phyloP scores from a whole-genome alignment of 371 early-diverging fungal species.

The Mortierella sp. region DNA sequence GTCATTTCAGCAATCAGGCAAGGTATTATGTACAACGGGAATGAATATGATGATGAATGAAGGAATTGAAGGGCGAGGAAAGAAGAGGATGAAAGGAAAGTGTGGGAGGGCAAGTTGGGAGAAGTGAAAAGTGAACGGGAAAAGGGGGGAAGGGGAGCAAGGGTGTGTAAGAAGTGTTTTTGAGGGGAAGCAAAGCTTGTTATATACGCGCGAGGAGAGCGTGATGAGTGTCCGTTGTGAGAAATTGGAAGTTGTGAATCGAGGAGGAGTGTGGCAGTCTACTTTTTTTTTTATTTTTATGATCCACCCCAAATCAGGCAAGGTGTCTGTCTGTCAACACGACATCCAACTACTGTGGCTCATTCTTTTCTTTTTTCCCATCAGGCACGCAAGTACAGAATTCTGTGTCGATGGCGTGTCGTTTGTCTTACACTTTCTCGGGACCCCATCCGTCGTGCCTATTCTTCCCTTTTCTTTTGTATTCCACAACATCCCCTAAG shows the following conservation, averaged over 20 bases:
- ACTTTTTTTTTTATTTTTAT: too few species aligned
- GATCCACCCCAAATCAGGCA: constrained; percentile 1
- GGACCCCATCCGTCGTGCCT: neutral
- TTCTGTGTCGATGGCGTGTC: neutral
- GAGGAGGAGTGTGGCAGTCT: too few species aligned
- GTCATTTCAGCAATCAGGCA: constrained; percentile 45
- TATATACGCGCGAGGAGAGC: too few species aligned
- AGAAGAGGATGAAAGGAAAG: neutral
- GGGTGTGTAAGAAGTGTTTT: neutral
- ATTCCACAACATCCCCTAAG: neutral
- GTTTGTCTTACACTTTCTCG: neutral
- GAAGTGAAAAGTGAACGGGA: too few species aligned
- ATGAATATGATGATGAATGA: neutral
- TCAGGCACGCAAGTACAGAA: too few species aligned
- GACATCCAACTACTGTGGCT: neutral
- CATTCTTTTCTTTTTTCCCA: neutral
- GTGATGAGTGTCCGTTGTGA: too few species aligned
- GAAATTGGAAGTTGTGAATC: too few species aligned
- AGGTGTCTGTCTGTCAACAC: neutral
- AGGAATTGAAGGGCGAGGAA: constrained; percentile 24
- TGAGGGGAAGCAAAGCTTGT: neutral
- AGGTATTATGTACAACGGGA: constrained; percentile 24
- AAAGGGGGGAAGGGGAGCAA: neutral
- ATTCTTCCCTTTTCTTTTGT: neutral
- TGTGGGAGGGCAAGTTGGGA: too few species aligned